A percentile compares a stretch with the other conserved stretches of the same genome.
Evolutionary conservation across 140 eudicot species (phyloP).

Genomic region (Erigeron philadelphicus): DNA sequence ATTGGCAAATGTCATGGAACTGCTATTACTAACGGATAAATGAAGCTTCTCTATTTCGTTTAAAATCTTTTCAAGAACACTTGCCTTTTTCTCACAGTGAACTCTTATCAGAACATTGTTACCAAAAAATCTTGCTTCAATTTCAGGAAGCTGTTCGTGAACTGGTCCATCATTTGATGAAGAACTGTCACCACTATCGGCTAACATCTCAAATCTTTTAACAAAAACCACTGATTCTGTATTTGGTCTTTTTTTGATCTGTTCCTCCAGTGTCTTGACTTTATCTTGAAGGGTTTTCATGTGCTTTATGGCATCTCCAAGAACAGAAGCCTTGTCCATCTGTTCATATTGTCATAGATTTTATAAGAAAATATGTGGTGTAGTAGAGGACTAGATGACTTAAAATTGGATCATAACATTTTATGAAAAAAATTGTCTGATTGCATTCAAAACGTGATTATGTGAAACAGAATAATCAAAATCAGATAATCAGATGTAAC

Average conservation of each 20-base stretch:
- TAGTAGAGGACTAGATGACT: no score
- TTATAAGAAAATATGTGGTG: neutral
- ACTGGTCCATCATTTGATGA: conserved; percentile 41
- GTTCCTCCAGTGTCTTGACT: conserved; percentile 74
- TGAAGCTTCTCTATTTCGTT: conserved; percentile 66
- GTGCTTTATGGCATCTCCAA: conserved; percentile 86
- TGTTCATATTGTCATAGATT: conserved; percentile 18
- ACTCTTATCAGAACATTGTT: conserved; percentile 57
- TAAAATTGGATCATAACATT: no score
- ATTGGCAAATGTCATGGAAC: conserved; percentile 59
- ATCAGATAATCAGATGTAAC: no score
- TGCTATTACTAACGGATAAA: conserved; percentile 53
- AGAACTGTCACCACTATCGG: conserved; percentile 34
- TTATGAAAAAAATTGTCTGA: no score
- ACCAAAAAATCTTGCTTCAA: conserved; percentile 59
- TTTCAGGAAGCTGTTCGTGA: conserved; percentile 65
- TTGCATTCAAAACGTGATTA: no score
- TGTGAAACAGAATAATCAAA: no score
- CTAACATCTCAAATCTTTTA: conserved; percentile 41
- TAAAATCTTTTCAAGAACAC: conserved; percentile 46
- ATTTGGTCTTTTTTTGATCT: conserved; percentile 42
- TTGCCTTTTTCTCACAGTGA: conserved; percentile 68
- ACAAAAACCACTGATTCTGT: conserved; percentile 62
- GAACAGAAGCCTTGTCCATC: conserved; percentile 97
- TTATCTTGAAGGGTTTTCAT: conserved; percentile 78